phyloP scores from a whole-genome alignment of 768 basidiomycete species.

The Suillus spraguei region DNA sequence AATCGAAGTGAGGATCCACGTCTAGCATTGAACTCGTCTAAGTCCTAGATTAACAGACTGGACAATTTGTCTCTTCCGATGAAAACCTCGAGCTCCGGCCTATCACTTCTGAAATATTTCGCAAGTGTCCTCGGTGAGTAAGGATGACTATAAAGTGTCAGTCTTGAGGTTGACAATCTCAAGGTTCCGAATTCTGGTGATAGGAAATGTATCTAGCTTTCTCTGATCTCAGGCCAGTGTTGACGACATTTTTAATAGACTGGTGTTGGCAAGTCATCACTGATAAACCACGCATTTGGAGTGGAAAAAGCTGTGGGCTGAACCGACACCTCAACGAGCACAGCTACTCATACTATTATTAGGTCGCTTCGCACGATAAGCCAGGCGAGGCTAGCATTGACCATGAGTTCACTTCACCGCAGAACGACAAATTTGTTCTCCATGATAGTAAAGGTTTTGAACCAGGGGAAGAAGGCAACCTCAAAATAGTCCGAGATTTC shows the following conservation, averaged over 20 bases:
- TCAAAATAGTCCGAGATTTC: slow-evolving; percentile 12
- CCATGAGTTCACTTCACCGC: slow-evolving; percentile 15
- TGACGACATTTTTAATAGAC: background rate
- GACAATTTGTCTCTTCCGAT: background rate
- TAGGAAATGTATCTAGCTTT: slow-evolving; percentile 12
- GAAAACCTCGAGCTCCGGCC: background rate
- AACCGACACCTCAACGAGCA: background rate
- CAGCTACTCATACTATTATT: background rate
- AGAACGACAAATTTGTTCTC: slow-evolving; percentile 19
- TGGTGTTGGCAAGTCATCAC: slow-evolving; percentile 13
- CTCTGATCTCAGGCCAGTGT: background rate
- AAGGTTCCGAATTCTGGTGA: slow-evolving; percentile 14
- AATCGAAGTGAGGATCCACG: background rate
- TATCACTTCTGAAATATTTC: slow-evolving; percentile 6
- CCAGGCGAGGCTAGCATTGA: slow-evolving; percentile 19
- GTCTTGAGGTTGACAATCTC: background rate
- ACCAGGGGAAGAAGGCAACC: slow-evolving; percentile 12
- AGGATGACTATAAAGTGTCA: background rate
- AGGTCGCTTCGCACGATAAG: background rate
- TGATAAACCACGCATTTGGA: slow-evolving; percentile 8
- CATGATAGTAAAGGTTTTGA: slow-evolving; percentile 22
- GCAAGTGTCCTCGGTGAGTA: slow-evolving; percentile 11
- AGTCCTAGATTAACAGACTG: background rate
- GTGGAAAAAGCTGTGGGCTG: slow-evolving; percentile 6
- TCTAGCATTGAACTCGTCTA: background rate